Percentiles rank a stretch among this genome's conserved stretches.
Conservation (phyloP, 2,329 filamentous ascomycete species). For the Xylaria sp. region DNA sequence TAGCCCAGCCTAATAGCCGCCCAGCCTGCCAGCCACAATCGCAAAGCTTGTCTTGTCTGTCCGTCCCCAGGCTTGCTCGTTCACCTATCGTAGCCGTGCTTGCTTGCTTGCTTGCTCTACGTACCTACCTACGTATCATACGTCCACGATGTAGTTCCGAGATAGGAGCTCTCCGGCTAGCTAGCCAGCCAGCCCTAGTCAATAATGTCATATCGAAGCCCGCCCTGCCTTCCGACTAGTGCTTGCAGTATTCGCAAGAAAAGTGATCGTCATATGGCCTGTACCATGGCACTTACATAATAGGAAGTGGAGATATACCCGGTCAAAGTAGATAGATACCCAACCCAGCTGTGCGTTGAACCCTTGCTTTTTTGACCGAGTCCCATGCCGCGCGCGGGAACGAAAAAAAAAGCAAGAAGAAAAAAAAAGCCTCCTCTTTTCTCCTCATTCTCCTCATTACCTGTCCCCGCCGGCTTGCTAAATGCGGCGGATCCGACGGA, state of each 20-base stretch:
- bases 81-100: no score
- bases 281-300: no score
- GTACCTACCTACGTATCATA: no score
- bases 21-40: not conserved
- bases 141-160: not conserved
- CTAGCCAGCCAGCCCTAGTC: not conserved
- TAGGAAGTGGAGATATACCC: no score
- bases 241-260: no score
- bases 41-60: not conserved
- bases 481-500: not conserved
- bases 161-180: not conserved
- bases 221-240: not conserved
- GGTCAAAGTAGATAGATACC: no score
- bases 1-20: not conserved
- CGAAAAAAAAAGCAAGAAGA: not conserved
- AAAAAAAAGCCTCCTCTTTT: not conserved
- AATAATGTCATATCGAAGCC: not conserved
- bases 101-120: no score
- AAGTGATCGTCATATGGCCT: not conserved
- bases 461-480: not conserved
- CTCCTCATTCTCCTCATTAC: no score
- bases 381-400: no score
- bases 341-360: not conserved
- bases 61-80: no score
- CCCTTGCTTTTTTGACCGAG: not conserved